Base-by-base conservation (phyloP, 768 basidiomycete genomes). In the Naganishia onofrii region DNA sequence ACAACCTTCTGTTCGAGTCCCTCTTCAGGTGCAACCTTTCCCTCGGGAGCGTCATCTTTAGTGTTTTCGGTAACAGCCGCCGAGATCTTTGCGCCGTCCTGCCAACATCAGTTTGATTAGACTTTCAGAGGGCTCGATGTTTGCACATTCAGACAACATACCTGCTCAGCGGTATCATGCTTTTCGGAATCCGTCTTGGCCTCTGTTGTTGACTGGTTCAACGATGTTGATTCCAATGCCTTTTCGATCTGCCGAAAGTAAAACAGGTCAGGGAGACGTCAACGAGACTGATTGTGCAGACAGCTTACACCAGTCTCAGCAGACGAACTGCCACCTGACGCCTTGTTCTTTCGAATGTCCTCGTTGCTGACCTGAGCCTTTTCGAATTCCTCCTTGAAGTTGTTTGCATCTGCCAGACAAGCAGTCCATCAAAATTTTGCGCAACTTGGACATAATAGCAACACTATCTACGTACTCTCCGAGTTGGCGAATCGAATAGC, bases 401-500 rank as follows among this genome's bases (percentile, higher is more conserved):
- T 85, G 73, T 81, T 86, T 64, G 96, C 96, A 81, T 93, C 89
- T 91, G 74, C 4, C 48, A 65, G 64, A 9, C 34, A 29, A 28
- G 60, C 17, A 12, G 17, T 17, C 36, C 21, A 60, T 34, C 56
- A 66, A 12, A 1, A 60, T 19, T n/a, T 34, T 23, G 15, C 4
- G 34, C 5, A 12, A 31, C 23, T 28, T 21, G 12, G 26, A 17
- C 1, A 21, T 21, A n/a, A 58, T 66, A 15, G 56, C n/a, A 31
- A 32, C 19, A 38, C 36, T 31, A n/a, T 34, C 48, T 21, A 63
- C 34, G 63, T 74, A 95, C 94, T 92, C 21, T 98, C 94, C 68
- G 92, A 84, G 83, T 96, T 99, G 73, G 92, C 95, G 76, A 99
- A 98, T 68, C 96, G 91, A 80, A 99, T 96, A 63, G 96, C 96